Conservation (phyloP, 164 flowering plant species). For the Chimonanthus salicifolius region DNA sequence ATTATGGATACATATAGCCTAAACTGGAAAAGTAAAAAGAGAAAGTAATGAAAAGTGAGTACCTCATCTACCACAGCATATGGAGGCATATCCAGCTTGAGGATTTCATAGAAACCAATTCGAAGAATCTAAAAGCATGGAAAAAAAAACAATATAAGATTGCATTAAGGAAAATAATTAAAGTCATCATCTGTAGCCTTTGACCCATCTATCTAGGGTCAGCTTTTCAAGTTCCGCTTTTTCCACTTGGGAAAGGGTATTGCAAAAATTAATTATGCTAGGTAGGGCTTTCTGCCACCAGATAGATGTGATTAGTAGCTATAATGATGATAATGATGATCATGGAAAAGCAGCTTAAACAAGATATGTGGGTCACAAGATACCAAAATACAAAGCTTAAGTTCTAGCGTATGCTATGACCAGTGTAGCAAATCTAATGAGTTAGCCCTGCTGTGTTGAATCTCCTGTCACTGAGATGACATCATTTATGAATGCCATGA, state of each 20-base stretch:
- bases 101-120: conserved; percentile 83
- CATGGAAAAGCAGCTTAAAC: too few relatives aligned
- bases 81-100: conserved; percentile 88
- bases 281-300: too few relatives aligned
- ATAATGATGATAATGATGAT: too few relatives aligned
- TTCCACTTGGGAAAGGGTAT: neutral
- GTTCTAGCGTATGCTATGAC: neutral
- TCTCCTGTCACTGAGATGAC: neutral
- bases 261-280: neutral
- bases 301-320: too few relatives aligned
- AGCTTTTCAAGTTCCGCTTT: too few relatives aligned
- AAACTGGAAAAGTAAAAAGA: neutral
- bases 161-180: neutral
- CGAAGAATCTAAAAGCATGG: conserved; percentile 64
- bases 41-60: conserved; percentile 1
- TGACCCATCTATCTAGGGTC: too few relatives aligned
- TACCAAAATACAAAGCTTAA: too few relatives aligned
- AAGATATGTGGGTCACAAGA: too few relatives aligned
- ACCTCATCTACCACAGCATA: conserved; percentile 99
- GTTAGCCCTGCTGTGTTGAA: neutral
- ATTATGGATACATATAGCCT: too few relatives aligned
- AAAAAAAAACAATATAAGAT: neutral
- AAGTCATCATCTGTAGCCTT: too few relatives aligned
- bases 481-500: neutral
- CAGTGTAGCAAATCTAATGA: neutral